phyloP scores from a whole-genome alignment of 768 basidiomycete genomes.

The Podaxis sp. region DNA sequence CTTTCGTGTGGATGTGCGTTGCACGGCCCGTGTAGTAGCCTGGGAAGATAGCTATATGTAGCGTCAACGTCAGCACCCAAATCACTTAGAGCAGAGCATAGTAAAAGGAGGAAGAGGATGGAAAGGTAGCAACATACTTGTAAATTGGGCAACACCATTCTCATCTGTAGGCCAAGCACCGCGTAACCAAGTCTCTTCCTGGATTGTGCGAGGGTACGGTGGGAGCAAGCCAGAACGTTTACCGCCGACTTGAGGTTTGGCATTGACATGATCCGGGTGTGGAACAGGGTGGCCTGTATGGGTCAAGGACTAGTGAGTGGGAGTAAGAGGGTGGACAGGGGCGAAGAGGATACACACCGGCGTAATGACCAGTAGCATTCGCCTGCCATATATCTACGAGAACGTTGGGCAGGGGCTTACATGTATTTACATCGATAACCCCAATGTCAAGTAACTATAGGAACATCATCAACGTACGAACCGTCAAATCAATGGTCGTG shows the following conservation, averaged over 20 bases:
- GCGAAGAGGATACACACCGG: conserved; percentile 31
- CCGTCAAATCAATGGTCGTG: neutral
- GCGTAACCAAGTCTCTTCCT: conserved; percentile 47
- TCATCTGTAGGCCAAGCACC: conserved; percentile 55
- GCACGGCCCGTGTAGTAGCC: conserved; percentile 59
- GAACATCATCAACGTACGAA: neutral
- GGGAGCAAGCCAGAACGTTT: conserved; percentile 41
- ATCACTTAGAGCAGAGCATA: neutral
- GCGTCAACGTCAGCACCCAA: neutral
- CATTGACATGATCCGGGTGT: conserved; percentile 39
- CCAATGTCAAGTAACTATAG: conserved; percentile 51
- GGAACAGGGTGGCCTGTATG: conserved; percentile 46
- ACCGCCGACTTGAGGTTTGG: conserved; percentile 48
- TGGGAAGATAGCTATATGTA: conserved; percentile 47
- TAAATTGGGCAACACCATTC: conserved; percentile 55
- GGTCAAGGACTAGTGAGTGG: neutral
- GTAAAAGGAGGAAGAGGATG: neutral
- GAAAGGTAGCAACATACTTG: conserved; percentile 33
- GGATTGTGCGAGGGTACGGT: conserved; percentile 43
- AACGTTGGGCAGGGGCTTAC: conserved; percentile 52
- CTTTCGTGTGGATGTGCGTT: conserved; percentile 55
- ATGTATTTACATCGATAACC: conserved; percentile 58
- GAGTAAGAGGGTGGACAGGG: neutral
- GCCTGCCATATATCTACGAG: conserved; percentile 63
- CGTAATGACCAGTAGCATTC: conserved; percentile 54